phyloP scores from a whole-genome alignment of 2,329 filamentous ascomycete species.

The Thielaviopsis ethacetica region DNA sequence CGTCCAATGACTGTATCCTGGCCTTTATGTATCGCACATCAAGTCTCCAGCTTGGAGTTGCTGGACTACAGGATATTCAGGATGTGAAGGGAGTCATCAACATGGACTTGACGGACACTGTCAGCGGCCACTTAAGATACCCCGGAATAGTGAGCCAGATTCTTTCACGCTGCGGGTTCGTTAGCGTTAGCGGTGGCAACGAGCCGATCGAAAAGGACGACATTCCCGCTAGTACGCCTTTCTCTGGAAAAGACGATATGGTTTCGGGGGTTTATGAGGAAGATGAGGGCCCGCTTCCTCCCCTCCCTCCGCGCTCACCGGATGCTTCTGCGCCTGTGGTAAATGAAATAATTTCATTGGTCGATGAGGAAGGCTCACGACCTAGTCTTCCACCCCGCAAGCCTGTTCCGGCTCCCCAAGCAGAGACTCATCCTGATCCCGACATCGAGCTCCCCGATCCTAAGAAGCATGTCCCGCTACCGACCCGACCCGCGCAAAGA shows the following conservation, averaged over 20 bases:
- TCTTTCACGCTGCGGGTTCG: conserved; percentile 34
- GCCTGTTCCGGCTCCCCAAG: not conserved
- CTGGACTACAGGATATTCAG: conserved; percentile 60
- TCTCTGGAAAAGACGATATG: not conserved
- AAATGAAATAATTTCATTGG: not conserved
- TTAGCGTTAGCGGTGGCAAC: conserved; percentile 26
- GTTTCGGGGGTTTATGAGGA: not conserved
- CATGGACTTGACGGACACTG: conserved; percentile 34
- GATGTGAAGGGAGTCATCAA: conserved; percentile 49
- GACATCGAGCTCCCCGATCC: not conserved
- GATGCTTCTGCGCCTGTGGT: not conserved
- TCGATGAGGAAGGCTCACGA: not conserved
- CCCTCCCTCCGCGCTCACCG: conserved; percentile 1
- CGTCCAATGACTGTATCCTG: conserved; percentile 72
- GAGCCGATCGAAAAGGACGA: conserved; percentile 34
- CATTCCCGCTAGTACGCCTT: conserved; percentile 16
- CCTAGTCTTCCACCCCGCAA: not conserved
- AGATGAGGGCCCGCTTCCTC: not conserved
- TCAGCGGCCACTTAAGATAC: conserved; percentile 37
- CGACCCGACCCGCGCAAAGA: not conserved
- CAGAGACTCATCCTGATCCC: conserved; percentile 2
- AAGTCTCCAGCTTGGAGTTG: conserved; percentile 66
- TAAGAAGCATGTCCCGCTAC: not conserved
- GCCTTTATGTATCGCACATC: conserved; percentile 77
- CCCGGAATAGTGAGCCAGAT: conserved; percentile 35